Percentiles rank a stretch among this genome's conserved stretches.
phyloP scores from a whole-genome alignment of 768 basidiomycete species.

The Naganishia kalamii region DNA sequence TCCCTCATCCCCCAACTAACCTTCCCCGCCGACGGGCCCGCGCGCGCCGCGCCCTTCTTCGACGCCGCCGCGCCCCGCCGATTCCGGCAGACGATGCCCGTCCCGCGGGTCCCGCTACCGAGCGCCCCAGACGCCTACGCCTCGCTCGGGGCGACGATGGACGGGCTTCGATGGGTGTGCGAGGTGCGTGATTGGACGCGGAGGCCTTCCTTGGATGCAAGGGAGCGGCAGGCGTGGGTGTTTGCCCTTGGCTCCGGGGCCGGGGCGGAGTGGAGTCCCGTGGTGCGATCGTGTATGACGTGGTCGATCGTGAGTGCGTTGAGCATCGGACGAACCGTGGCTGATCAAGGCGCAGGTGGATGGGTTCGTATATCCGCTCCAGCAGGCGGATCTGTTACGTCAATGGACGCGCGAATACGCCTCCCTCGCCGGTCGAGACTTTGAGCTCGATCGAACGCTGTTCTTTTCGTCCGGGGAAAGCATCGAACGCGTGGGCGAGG shows the following conservation, averaged over 20 bases:
- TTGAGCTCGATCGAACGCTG: background rate
- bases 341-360: background rate
- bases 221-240: background rate
- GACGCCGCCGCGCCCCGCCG: background rate
- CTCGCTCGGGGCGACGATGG: background rate
- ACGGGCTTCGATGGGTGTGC: background rate
- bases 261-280: background rate
- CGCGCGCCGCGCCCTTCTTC: background rate
- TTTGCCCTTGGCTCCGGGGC: background rate
- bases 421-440: background rate
- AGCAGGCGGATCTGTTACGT: background rate
- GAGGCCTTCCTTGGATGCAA: background rate
- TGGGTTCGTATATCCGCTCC: background rate
- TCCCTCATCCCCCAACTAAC: background rate
- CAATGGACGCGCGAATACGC: background rate
- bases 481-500: background rate
- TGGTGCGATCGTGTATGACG: conserved; percentile 1
- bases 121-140: background rate
- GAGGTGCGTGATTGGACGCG: background rate
- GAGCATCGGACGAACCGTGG: background rate
- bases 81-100: conserved; percentile 11
- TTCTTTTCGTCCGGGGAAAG: background rate
- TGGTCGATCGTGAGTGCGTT: conserved; percentile 2
- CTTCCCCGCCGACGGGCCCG: too few species aligned
- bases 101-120: background rate